Base-by-base conservation (phyloP, 2,329 filamentous ascomycete genomes). In the Blastomyces emzantsi region DNA sequence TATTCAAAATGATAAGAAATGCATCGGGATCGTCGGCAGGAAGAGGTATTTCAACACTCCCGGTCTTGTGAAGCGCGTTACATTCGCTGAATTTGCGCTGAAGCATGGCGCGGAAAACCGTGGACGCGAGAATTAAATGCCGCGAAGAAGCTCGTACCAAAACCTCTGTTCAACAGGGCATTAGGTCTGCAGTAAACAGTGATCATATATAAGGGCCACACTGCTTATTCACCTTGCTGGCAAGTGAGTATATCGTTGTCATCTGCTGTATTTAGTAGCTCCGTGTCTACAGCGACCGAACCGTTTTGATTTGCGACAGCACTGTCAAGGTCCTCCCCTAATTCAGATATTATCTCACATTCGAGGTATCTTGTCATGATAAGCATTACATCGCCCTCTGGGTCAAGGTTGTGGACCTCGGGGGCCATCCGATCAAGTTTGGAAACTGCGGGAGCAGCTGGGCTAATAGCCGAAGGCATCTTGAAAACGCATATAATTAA, bases 21-120 rank as follows among this genome's bases (percentile, higher is more conserved):
- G 71, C 66, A 19, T 68, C 63, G 0, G 70, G 70, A 11, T 72
- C 69, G 54, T 77, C 74, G 2, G 74, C 71, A 0, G 74, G 73
- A 0, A 77, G 66, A 17, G 61, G 52, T 41, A 68, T 64, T 51
- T 67, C 62, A 3, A 67, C 66, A 4, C 62, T 66, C 13, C 65
- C 65, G 13, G 62, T 65, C 33, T 55, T 22, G 6, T 58, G 59
- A 33, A 67, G 41, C 3, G 52, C 51, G 39, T 64, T 64, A 57
- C 66, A 64, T 58, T 67, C 66, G 45, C 49, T 64, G 30, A 67
- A 67, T 45, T 61, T 64, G 25, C 63, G 65, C 43, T 66, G 64
- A 17, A 67, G 64, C 66, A 67, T 67, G 17, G 64, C 66, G 33
- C 66, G 65, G 62, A 67, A 67, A 4, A 67, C 66, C 33, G 66